Conservation (phyloP, 306 rosid genomes). For the Lathyrus aphaca region DNA sequence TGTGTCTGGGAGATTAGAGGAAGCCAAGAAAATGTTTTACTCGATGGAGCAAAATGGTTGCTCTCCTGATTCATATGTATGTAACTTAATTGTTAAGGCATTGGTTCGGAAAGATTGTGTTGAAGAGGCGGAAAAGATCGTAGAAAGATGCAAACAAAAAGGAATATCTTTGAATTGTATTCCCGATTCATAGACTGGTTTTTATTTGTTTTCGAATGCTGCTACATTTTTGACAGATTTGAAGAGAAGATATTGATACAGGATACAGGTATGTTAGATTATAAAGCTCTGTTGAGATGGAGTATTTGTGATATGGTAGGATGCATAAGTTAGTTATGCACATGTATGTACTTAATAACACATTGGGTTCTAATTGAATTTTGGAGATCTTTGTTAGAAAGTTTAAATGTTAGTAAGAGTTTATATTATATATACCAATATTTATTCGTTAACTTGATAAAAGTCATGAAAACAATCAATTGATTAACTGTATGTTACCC, state of each 20-base stretch:
- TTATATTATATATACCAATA: not conserved
- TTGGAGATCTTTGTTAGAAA: constrained; percentile 21
- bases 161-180: constrained; percentile 46
- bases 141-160: constrained; percentile 51
- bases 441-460: too few relatives aligned
- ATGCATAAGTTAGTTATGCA: constrained; percentile 23
- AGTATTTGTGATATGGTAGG: constrained; percentile 8
- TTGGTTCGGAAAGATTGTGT: constrained; percentile 43
- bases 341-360: constrained; percentile 8
- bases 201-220: constrained; percentile 10
- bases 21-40: constrained; percentile 71
- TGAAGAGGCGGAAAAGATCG: constrained; percentile 56
- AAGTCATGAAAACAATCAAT: not conserved
- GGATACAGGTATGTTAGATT: constrained; percentile 37
- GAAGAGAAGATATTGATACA: constrained; percentile 24
- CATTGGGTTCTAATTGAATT: constrained; percentile 14
- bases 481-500: not conserved
- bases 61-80: constrained; percentile 62
- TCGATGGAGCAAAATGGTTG: constrained; percentile 68
- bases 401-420: not conserved
- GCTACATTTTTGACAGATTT: constrained; percentile 25
- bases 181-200: constrained; percentile 35
- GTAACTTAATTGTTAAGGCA: constrained; percentile 55
- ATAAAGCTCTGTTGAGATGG: constrained; percentile 16
- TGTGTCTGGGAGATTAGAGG: constrained; percentile 57